Evolutionary conservation across 2,329 filamentous ascomycete species (phyloP).

Genomic region (Rhynchosporium graminicola): DNA sequence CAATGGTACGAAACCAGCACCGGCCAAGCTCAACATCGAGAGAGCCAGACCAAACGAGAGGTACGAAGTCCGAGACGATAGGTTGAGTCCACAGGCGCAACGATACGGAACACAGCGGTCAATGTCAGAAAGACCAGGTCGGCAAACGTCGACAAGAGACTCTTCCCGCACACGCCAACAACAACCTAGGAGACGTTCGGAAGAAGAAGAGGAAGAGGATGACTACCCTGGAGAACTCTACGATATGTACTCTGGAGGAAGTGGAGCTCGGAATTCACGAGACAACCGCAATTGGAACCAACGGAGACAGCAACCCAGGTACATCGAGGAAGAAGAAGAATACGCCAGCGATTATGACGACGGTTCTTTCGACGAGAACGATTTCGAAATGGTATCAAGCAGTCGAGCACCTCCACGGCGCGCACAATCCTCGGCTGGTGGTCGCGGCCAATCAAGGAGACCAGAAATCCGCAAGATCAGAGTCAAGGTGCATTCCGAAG

Average conservation of each 20-base stretch:
- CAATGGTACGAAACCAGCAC: slow-evolving; percentile 60
- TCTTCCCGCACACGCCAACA: slow-evolving; percentile 33
- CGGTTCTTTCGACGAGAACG: slow-evolving; percentile 69
- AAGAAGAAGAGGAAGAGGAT: slow-evolving; percentile 55
- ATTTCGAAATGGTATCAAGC: slow-evolving; percentile 76
- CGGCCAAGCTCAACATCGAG: slow-evolving; percentile 64
- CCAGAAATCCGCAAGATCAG: slow-evolving; percentile 76
- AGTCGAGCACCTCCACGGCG: slow-evolving; percentile 48
- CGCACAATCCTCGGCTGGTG: slow-evolving; percentile 41
- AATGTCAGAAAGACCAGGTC: slow-evolving; percentile 49
- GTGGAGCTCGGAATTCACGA: slow-evolving; percentile 38
- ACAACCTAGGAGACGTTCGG: slow-evolving; percentile 34
- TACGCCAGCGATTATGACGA: slow-evolving; percentile 72
- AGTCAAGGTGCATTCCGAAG: slow-evolving; percentile 88
- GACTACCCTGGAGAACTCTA: slow-evolving; percentile 63
- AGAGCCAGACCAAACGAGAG: slow-evolving; percentile 51
- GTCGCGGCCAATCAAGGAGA: slow-evolving; percentile 57
- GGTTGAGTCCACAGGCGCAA: slow-evolving; percentile 41
- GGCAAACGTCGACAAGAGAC: slow-evolving; percentile 40
- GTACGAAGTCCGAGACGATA: slow-evolving; percentile 39
- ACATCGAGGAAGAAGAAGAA: slow-evolving; percentile 80
- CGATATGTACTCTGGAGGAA: slow-evolving; percentile 61
- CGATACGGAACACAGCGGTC: slow-evolving; percentile 50
- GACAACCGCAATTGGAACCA: slow-evolving; percentile 36
- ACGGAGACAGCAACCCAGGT: slow-evolving; percentile 55